Conservation (phyloP, 2,329 filamentous ascomycete species). For the Xylaria digitata region DNA sequence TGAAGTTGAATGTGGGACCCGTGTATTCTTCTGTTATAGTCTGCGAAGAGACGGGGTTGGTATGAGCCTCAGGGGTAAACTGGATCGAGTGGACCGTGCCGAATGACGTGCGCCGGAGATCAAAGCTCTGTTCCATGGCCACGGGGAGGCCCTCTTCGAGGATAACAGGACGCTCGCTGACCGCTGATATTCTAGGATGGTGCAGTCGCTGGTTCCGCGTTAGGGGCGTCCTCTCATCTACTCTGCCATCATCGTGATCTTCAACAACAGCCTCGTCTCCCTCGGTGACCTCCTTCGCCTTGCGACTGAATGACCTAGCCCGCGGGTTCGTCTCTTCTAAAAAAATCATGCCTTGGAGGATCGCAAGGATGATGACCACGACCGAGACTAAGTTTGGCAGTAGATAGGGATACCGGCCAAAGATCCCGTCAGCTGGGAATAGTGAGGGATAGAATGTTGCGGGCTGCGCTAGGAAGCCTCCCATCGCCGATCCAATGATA, state of each 20-base stretch:
- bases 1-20: conserved; percentile 53
- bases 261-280: conserved; percentile 37
- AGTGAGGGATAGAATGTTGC: conserved; percentile 51
- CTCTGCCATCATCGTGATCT: conserved; percentile 45
- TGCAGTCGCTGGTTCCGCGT: conserved; percentile 24
- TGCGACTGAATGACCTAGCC: conserved; percentile 17
- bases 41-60: conserved; percentile 14
- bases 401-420: conserved; percentile 77
- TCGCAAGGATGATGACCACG: conserved; percentile 68
- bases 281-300: conserved; percentile 33
- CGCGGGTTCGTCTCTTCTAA: conserved; percentile 60
- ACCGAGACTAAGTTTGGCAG: conserved; percentile 75
- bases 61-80: conserved; percentile 43
- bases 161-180: conserved; percentile 47
- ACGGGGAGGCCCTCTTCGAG: conserved; percentile 52
- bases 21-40: conserved; percentile 38
- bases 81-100: conserved; percentile 57
- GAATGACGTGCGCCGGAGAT: conserved; percentile 54
- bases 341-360: conserved; percentile 70
- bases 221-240: conserved; percentile 48
- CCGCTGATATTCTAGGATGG: conserved; percentile 37
- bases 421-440: conserved; percentile 55
- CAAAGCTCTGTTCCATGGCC: conserved; percentile 52
- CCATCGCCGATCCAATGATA: conserved; percentile 54
- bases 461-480: conserved; percentile 53